A percentile compares a stretch with the other conserved stretches of the same genome.
phyloP scores from a whole-genome alignment of 106 monocot genomes.

The Allium sativum region DNA sequence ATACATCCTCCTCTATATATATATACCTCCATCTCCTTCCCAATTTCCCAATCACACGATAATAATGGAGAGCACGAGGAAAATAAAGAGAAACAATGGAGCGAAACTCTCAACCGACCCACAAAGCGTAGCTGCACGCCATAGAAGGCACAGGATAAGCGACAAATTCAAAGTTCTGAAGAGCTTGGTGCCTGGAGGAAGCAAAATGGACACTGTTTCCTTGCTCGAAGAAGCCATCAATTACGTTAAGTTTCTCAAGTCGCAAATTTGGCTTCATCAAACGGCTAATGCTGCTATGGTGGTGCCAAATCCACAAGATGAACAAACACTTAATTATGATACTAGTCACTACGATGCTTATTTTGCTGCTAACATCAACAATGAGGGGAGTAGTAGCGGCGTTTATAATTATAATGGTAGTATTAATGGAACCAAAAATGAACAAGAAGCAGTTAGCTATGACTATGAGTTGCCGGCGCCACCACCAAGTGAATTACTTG shows the following conservation, averaged over 20 bases:
- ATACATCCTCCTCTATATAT: too few relatives aligned
- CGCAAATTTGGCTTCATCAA: slow-evolving; percentile 58
- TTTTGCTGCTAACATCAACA: neutral
- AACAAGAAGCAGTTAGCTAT: too few relatives aligned
- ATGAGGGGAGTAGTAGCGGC: too few relatives aligned
- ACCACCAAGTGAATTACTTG: neutral
- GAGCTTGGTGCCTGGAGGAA: slow-evolving; percentile 74
- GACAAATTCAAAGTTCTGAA: slow-evolving; percentile 57
- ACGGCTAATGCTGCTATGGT: neutral
- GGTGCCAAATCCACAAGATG: slow-evolving; percentile 3
- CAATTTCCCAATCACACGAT: neutral
- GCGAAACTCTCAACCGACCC: slow-evolving; percentile 80
- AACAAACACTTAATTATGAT: neutral
- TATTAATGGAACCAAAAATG: too few relatives aligned
- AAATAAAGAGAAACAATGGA: slow-evolving; percentile 10
- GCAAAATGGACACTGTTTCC: slow-evolving; percentile 87
- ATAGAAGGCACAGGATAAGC: slow-evolving; percentile 70
- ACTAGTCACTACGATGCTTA: neutral
- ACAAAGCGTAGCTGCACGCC: slow-evolving; percentile 71
- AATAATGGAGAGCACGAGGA: slow-evolving; percentile 2
- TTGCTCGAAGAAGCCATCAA: slow-evolving; percentile 85
- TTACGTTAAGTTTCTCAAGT: slow-evolving; percentile 78
- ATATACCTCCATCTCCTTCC: neutral
- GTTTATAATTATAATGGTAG: too few relatives aligned
- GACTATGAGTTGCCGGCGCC: slow-evolving; percentile 4